Conservation (phyloP, 2,329 filamentous ascomycete genomes). For the Mollisia scopiformis region DNA sequence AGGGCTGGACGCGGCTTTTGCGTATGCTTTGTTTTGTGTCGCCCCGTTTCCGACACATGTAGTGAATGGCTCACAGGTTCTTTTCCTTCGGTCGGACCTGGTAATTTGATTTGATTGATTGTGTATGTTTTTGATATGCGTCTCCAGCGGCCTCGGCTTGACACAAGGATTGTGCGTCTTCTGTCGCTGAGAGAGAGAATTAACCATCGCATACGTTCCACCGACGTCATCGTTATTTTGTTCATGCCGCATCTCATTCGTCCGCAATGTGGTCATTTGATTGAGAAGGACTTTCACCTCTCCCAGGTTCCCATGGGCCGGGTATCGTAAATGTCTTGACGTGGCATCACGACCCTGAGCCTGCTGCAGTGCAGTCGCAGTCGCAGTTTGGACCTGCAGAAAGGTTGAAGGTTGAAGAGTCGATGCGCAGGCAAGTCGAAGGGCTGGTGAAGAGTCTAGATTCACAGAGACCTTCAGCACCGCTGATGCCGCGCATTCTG, state of each 20-base stretch:
- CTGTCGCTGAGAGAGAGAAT: too few species aligned
- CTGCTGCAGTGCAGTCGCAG: neutral
- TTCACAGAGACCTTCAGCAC: too few species aligned
- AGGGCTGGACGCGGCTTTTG: neutral
- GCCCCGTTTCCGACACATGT: neutral
- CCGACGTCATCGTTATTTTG: constrained; percentile 9
- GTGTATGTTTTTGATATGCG: neutral
- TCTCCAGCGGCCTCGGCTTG: neutral
- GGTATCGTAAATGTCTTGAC: neutral
- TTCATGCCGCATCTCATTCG: constrained; percentile 1
- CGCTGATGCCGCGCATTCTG: constrained; percentile 3
- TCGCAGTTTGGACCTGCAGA: constrained; percentile 1
- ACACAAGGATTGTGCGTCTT: too few species aligned
- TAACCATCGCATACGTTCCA: neutral
- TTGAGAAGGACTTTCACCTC: neutral
- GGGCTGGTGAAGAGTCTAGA: too few species aligned
- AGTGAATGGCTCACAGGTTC: neutral
- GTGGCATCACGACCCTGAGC: neutral
- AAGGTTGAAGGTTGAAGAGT: neutral
- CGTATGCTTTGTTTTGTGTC: neutral
- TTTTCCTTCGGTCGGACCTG: too few species aligned
- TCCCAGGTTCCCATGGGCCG: too few species aligned
- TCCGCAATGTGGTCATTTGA: constrained; percentile 4
- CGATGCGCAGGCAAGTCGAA: too few species aligned
- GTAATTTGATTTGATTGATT: too few species aligned